These are phyloP conservation scores for Phaffia tasmanica DNA, from an alignment of 768 basidiomycete species.

Conservation along the genomic window DNA sequence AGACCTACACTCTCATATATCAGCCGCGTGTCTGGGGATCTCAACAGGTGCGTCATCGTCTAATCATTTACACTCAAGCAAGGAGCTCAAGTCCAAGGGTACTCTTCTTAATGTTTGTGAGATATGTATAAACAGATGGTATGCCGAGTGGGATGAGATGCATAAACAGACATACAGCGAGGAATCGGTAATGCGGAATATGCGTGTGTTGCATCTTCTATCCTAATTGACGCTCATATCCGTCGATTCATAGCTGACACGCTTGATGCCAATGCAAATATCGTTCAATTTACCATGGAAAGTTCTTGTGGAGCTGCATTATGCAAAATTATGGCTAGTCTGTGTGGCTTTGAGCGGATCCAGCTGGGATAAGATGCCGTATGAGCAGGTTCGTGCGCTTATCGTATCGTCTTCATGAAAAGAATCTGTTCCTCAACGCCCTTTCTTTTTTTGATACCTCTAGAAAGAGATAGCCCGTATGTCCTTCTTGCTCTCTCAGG, in stretches of 20 bases:
- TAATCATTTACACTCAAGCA: background rate
- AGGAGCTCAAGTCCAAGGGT: too few relatives aligned
- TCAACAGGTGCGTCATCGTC: constrained; percentile 47
- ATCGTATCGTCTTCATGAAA: background rate
- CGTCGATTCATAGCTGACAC: too few relatives aligned
- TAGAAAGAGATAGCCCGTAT: background rate
- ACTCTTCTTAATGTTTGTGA: background rate
- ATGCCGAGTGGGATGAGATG: constrained; percentile 72
- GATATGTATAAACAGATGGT: constrained; percentile 47
- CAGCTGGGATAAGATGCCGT: constrained; percentile 92
- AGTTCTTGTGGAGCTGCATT: constrained; percentile 72
- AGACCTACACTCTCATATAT: constrained; percentile 76
- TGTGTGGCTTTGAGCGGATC: constrained; percentile 84
- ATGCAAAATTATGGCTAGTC: constrained; percentile 88
- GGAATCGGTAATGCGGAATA: constrained; percentile 70
- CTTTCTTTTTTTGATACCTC: background rate
- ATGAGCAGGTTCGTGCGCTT: constrained; percentile 50
- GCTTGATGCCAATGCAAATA: too few relatives aligned
- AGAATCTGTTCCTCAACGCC: background rate
- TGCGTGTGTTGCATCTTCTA: constrained; percentile 37
- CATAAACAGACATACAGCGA: constrained; percentile 77
- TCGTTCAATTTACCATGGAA: too few relatives aligned
- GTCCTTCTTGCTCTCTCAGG: background rate
- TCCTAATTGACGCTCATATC: too few relatives aligned
- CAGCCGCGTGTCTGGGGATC: constrained; percentile 67